These are phyloP conservation scores for Cryptococcus sp. DNA, from an alignment of 1,284 basidiomycete genomes.

Conservation along the genomic window DNA sequence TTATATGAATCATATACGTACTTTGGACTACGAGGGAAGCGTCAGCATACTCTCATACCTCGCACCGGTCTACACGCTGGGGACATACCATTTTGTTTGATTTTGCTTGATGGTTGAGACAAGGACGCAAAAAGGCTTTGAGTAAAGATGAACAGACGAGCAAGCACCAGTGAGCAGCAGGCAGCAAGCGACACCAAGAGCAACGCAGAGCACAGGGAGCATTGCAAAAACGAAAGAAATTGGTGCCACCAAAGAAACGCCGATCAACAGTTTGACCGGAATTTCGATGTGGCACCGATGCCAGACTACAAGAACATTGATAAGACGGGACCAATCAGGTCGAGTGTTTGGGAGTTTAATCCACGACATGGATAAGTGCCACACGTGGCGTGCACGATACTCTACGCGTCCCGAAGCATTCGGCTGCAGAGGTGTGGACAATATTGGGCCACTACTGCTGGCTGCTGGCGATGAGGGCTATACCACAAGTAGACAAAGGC, in stretches of 20 bases:
- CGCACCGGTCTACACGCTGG: conserved; percentile 5
- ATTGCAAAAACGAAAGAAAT: background rate
- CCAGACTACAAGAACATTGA: no score
- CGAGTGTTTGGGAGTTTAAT: no score
- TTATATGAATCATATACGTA: conserved; percentile 21
- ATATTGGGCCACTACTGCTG: background rate
- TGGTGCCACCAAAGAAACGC: conserved; percentile 13
- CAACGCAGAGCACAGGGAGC: background rate
- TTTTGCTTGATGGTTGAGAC: conserved; percentile 33
- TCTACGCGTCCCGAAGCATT: no score
- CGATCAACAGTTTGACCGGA: conserved; percentile 17
- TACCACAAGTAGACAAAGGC: background rate
- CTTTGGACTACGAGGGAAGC: conserved; percentile 29
- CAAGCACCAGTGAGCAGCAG: background rate
- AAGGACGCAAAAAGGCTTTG: background rate
- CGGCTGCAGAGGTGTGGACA: no score
- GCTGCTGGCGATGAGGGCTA: background rate
- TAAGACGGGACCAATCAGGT: background rate
- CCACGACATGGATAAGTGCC: no score
- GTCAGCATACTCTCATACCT: conserved; percentile 12
- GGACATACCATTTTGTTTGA: conserved; percentile 44
- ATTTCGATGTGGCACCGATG: conserved; percentile 10
- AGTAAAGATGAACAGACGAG: conserved; percentile 4
- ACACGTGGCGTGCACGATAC: no score
- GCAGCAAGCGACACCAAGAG: background rate